Percentiles rank a stretch among this genome's conserved stretches.
These are phyloP conservation scores for Colletotrichum melonis DNA, from an alignment of 2,329 filamentous ascomycete species.

Conservation along the genomic window DNA sequence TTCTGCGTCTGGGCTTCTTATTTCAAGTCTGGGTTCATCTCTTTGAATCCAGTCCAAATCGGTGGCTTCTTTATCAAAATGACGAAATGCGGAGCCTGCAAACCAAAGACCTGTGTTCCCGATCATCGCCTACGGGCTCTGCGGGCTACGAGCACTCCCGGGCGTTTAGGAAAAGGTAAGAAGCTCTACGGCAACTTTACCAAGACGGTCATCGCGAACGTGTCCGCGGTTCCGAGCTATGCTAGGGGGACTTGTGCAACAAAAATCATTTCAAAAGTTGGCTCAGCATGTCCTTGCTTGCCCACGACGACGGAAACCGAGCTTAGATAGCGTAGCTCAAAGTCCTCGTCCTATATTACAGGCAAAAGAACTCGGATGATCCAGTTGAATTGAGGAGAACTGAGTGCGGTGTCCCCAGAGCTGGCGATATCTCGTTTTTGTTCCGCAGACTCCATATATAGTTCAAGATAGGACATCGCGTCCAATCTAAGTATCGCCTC, in stretches of 20 bases:
- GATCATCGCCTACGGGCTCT: constrained; percentile 39
- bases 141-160: constrained; percentile 26
- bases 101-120: constrained; percentile 37
- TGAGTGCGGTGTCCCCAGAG: too few species aligned
- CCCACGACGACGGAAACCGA: constrained; percentile 32
- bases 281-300: constrained; percentile 39
- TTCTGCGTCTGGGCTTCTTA: constrained; percentile 17
- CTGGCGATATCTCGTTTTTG: too few species aligned
- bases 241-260: constrained; percentile 35
- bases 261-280: constrained; percentile 38
- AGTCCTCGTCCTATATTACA: too few species aligned
- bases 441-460: too few species aligned
- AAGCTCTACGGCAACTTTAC: constrained; percentile 39
- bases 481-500: not conserved
- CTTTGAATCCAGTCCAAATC: constrained; percentile 56
- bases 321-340: too few species aligned
- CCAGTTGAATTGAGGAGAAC: not conserved
- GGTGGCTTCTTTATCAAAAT: constrained; percentile 53
- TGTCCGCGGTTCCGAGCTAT: constrained; percentile 37
- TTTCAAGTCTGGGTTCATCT: constrained; percentile 54
- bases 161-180: constrained; percentile 37
- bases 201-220: constrained; percentile 34
- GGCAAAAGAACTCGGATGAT: not conserved
- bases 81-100: constrained; percentile 38
- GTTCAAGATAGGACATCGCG: not conserved